A percentile compares a stretch with the other conserved stretches of the same genome.
Conservation (phyloP, 805 yeast genomes). For the Wickerhamia fluorescens region DNA sequence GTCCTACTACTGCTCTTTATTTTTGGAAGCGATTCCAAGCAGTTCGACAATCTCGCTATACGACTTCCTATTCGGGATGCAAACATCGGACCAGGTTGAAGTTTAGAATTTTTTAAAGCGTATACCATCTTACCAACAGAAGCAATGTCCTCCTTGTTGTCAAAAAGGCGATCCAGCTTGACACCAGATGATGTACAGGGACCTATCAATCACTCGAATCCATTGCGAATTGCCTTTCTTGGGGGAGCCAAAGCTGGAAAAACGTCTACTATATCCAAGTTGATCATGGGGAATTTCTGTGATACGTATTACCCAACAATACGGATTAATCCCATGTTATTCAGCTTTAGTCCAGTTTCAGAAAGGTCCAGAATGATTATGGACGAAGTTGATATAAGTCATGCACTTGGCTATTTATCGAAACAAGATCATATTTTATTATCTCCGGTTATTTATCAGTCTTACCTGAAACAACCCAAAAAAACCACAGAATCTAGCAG, state of each 20-base stretch:
- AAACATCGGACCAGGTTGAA: no score
- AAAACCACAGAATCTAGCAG: slow-evolving; percentile 1
- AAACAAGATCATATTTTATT: slow-evolving; percentile 10
- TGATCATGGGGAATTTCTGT: slow-evolving; percentile 42
- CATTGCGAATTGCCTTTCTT: slow-evolving; percentile 51
- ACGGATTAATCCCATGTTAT: slow-evolving; percentile 50
- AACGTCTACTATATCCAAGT: slow-evolving; percentile 46
- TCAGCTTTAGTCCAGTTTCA: slow-evolving; percentile 43
- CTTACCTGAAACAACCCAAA: slow-evolving; percentile 7
- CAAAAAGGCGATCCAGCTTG: slow-evolving; percentile 1
- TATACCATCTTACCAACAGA: no score
- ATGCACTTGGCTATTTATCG: slow-evolving; percentile 9
- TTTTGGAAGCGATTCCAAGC: no score
- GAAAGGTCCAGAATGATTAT: slow-evolving; percentile 12
- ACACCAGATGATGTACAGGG: slow-evolving; percentile 5
- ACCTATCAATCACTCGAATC: slow-evolving; percentile 22
- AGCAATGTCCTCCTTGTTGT: no score
- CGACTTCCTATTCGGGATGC: no score
- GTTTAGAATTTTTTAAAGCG: no score
- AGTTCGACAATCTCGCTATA: no score
- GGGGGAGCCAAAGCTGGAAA: slow-evolving; percentile 60
- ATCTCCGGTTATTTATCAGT: slow-evolving; percentile 25
- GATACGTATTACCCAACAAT: slow-evolving; percentile 75
- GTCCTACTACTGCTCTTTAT: no score
- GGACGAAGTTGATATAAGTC: slow-evolving; percentile 14